Conservation (phyloP, 2,329 filamentous ascomycete genomes). For the Pseudocercospora crystallina region DNA sequence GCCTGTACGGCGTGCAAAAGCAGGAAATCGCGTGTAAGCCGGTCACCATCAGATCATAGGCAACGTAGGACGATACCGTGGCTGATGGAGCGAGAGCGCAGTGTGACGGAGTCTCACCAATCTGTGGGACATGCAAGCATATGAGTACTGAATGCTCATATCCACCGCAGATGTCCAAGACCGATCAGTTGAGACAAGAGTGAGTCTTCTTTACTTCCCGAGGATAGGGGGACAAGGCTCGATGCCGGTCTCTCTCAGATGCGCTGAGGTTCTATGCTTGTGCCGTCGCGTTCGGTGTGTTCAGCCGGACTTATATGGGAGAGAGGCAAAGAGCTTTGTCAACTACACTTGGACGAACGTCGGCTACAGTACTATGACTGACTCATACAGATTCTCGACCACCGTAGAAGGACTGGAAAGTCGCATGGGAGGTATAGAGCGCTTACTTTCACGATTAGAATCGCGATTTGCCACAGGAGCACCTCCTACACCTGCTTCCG, state of each 20-base stretch:
- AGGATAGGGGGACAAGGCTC: too few relatives aligned
- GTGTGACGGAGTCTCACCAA: slow-evolving; percentile 11
- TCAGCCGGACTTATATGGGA: too few relatives aligned
- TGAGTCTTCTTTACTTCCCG: neutral
- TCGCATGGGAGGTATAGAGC: slow-evolving; percentile 10
- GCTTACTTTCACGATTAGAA: slow-evolving; percentile 1
- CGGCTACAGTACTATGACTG: too few relatives aligned
- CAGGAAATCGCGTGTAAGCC: neutral
- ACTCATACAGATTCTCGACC: neutral
- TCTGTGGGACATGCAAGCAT: slow-evolving; percentile 6
- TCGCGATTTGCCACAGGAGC: neutral
- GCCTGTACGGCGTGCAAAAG: slow-evolving; percentile 6
- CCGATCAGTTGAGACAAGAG: slow-evolving; percentile 12
- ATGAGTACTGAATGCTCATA: slow-evolving; percentile 11
- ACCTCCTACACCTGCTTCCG: neutral
- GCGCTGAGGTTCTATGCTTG: too few relatives aligned
- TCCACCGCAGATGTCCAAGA: slow-evolving; percentile 11
- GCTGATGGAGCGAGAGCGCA: slow-evolving; percentile 2
- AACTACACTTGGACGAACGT: neutral
- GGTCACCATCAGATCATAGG: neutral
- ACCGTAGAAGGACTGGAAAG: slow-evolving; percentile 5
- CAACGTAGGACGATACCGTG: neutral
- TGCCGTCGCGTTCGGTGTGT: too few relatives aligned
- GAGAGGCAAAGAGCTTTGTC: too few relatives aligned
- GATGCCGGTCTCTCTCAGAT: too few relatives aligned